Evolutionary conservation across 768 basidiomycete species (phyloP).

Genomic region (Infundibulicybe gibba): DNA sequence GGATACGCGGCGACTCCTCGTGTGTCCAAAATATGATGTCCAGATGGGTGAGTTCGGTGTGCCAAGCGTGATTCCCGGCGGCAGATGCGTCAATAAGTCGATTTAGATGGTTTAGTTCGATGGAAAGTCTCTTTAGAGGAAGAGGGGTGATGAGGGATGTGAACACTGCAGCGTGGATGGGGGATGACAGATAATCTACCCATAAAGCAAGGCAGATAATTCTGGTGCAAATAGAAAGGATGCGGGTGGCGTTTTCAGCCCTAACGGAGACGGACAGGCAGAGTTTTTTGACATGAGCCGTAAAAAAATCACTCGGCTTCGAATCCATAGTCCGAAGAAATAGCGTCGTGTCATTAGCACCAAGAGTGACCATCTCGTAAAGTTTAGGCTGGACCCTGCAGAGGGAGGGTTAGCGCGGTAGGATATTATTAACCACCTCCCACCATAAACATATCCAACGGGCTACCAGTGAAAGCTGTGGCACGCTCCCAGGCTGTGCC

Average conservation of each 20-base stretch:
- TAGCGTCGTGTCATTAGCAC: conserved; percentile 22
- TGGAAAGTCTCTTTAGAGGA: conserved; percentile 28
- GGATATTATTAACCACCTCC: conserved; percentile 6
- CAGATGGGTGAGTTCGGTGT: conserved; percentile 28
- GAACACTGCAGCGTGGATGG: conserved; percentile 11
- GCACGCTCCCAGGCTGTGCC: conserved; percentile 18
- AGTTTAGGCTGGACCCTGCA: conserved; percentile 36
- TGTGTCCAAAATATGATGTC: conserved; percentile 33
- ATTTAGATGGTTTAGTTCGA: conserved; percentile 26
- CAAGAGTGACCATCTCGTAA: conserved; percentile 34
- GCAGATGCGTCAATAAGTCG: conserved; percentile 13
- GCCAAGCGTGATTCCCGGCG: conserved; percentile 16
- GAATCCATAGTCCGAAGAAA: conserved; percentile 31
- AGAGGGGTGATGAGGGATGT: conserved; percentile 20
- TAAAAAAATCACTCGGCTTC: conserved; percentile 31
- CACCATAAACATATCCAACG: conserved; percentile 29
- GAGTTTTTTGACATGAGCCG: conserved; percentile 30
- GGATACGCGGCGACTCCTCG: conserved; percentile 16
- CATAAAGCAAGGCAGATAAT: conserved; percentile 34
- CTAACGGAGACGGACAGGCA: conserved; percentile 31
- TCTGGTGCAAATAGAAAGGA: conserved; percentile 32
- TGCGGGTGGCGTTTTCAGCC: conserved; percentile 21
- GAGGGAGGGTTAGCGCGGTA: not conserved
- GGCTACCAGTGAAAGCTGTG: conserved; percentile 30
- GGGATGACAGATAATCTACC: conserved; percentile 25